These are phyloP conservation scores for Colletotrichum costaricense DNA, from an alignment of 2,329 filamentous ascomycete species.

Conservation along the genomic window DNA sequence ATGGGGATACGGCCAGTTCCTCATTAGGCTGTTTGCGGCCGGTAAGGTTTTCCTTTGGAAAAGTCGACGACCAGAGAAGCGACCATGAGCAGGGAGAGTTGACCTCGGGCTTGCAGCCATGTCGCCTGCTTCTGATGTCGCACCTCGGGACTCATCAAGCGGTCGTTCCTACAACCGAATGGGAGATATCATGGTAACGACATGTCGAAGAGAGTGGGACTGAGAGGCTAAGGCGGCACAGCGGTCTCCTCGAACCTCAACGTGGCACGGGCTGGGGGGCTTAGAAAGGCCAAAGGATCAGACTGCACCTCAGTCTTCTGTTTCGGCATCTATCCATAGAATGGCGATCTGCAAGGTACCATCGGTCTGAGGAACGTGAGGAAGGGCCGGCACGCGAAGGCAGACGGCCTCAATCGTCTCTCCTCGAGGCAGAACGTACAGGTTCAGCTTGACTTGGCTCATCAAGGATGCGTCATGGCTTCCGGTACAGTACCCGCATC, in stretches of 20 bases:
- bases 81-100: background rate
- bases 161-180: constrained; percentile 1
- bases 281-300: constrained; percentile 7
- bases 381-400: constrained; percentile 19
- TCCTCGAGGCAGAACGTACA: background rate
- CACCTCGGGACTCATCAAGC: background rate
- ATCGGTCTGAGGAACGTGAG: constrained; percentile 14
- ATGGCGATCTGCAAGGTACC: constrained; percentile 33
- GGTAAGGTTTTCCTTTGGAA: constrained; percentile 2
- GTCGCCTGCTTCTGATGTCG: background rate
- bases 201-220: background rate
- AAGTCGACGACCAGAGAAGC: background rate
- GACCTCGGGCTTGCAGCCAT: background rate
- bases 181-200: constrained; percentile 6
- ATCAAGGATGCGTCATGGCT: constrained; percentile 4
- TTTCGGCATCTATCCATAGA: constrained; percentile 14
- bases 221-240: constrained; percentile 17
- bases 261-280: constrained; percentile 24
- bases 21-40: constrained; percentile 8
- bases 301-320: constrained; percentile 17
- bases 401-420: background rate
- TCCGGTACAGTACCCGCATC: constrained; percentile 3
- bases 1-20: background rate
- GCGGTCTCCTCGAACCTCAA: background rate
- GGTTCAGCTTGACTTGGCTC: background rate